These are phyloP conservation scores for Flaveria robusta DNA, from an alignment of 129 eudicot species.

Conservation along the genomic window DNA sequence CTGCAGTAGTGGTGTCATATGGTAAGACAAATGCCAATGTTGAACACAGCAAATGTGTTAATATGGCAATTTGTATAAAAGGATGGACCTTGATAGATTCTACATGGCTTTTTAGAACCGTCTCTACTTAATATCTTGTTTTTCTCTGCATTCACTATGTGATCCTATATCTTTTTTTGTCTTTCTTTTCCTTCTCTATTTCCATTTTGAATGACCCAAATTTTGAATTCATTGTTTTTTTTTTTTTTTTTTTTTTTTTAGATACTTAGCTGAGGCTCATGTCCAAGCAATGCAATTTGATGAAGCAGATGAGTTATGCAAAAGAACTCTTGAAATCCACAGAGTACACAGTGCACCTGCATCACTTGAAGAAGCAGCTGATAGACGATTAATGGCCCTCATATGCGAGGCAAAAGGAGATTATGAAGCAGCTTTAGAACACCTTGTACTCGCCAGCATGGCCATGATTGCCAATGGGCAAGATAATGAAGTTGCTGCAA, in stretches of 20 bases:
- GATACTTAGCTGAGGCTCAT: constrained; percentile 97
- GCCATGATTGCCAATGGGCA: constrained; percentile 98
- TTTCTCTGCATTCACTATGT: not conserved
- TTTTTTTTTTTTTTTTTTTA: constrained; percentile 35
- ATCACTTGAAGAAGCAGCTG: constrained; percentile 98
- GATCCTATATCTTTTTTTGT: not conserved
- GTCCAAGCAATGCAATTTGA: constrained; percentile 99
- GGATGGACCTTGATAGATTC: not conserved
- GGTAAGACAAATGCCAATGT: not conserved
- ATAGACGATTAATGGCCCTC: constrained; percentile 94
- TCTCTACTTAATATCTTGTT: not conserved
- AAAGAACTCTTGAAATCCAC: constrained; percentile 94
- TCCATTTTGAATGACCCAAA: not conserved
- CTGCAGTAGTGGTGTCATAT: constrained; percentile 4
- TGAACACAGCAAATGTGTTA: not conserved
- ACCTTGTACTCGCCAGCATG: constrained; percentile 98
- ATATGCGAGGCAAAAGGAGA: constrained; percentile 97
- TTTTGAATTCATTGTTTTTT: not conserved
- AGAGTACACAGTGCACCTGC: constrained; percentile 95
- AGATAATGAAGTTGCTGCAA: constrained; percentile 93
- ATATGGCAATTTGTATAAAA: not conserved
- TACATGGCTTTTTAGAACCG: not conserved
- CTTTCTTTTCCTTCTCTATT: not conserved
- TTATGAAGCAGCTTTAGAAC: constrained; percentile 87
- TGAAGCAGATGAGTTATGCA: constrained; percentile 80